Evolutionary conservation across 306 rosid species (phyloP), one percentile per base, ranked within the genome.

Genomic region (barrel medic (Medicago truncatula)): DNA sequence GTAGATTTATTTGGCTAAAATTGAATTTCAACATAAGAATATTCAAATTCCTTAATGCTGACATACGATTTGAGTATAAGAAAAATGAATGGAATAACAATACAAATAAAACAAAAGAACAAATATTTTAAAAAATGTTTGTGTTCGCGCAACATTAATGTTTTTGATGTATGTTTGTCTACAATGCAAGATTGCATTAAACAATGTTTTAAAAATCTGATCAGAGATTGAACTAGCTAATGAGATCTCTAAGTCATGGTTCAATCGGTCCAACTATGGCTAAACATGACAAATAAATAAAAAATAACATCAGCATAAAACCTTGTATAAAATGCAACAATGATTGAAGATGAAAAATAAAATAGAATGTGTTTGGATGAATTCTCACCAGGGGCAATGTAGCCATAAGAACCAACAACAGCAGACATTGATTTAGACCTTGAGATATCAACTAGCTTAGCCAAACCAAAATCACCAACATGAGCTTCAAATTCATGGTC

Each of bases 391-490:
- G 97, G 97, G 81, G 96, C 97, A 53, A 89, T 92, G 69, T 92
- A 92, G 60, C 97, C 96, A 68, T 92, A 89, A 4, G 97, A 89
- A 52, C 97, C 97, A 20, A 87, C 93, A 60, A 92, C 90, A 5
- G 96, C 93, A 41, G 97, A 89, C 89, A 86, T 82, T 75, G 97
- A 85, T 83, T 90, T 89, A 13, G 97, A 89, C 41, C 66, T 80
- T 18, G 93, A 90, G 85, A 89, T 81, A 68, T 92, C 96, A 21
- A 88, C 80, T 20, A 87, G 86, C 76, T 89, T 90, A 11, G 96
- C 96, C 84, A 89, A 83, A 60, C 97, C 96, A 53, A 92, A 90
- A 76, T 92, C 97, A 60, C 97, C 97, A 38, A 92, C 96, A 79
- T 85, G 93, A 34, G 96, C 96, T 84, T 89, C 96, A 5, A 86